Percentiles rank a stretch among this genome's conserved stretches.
phyloP scores from a whole-genome alignment of 495 filamentous ascomycete species.

The Bryoglossum gracile region DNA sequence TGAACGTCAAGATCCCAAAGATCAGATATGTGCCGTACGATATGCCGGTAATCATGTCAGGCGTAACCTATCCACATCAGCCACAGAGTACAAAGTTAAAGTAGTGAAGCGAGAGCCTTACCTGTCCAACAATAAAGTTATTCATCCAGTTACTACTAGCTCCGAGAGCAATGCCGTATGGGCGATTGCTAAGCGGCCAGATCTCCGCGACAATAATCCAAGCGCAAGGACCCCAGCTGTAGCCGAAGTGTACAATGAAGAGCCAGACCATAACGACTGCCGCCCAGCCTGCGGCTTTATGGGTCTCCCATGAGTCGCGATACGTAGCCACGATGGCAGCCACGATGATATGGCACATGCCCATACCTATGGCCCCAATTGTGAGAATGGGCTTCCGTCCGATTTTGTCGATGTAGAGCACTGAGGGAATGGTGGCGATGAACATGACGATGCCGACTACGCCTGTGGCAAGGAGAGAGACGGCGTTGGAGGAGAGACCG shows the following conservation, averaged over 20 bases:
- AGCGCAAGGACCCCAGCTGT: conserved; percentile 63
- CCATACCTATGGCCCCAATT: conserved; percentile 52
- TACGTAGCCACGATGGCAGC: conserved; percentile 64
- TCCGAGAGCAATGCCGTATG: conserved; percentile 66
- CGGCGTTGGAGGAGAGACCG: conserved; percentile 54
- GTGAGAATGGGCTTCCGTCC: conserved; percentile 52
- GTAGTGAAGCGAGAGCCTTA: too few species aligned
- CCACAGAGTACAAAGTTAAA: too few species aligned
- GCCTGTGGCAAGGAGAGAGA: conserved; percentile 67
- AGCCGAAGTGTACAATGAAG: conserved; percentile 76
- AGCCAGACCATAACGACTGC: conserved; percentile 77
- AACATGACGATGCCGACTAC: conserved; percentile 76
- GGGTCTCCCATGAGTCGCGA: conserved; percentile 46
- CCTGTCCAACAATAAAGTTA: conserved; percentile 53
- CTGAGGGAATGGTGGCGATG: conserved; percentile 58
- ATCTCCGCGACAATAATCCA: conserved; percentile 72
- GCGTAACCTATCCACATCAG: conserved; percentile 52
- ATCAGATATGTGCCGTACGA: conserved; percentile 75
- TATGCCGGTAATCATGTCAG: conserved; percentile 63
- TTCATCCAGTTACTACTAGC: conserved; percentile 56
- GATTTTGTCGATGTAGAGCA: conserved; percentile 57
- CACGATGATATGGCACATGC: conserved; percentile 61
- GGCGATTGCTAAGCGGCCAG: conserved; percentile 66
- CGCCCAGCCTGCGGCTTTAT: conserved; percentile 65
- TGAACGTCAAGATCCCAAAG: conserved; percentile 63